A percentile compares a stretch with the other conserved stretches of the same genome.
Evolutionary conservation across 257 asterid species (phyloP).

Genomic region (Gentiana dahurica): DNA sequence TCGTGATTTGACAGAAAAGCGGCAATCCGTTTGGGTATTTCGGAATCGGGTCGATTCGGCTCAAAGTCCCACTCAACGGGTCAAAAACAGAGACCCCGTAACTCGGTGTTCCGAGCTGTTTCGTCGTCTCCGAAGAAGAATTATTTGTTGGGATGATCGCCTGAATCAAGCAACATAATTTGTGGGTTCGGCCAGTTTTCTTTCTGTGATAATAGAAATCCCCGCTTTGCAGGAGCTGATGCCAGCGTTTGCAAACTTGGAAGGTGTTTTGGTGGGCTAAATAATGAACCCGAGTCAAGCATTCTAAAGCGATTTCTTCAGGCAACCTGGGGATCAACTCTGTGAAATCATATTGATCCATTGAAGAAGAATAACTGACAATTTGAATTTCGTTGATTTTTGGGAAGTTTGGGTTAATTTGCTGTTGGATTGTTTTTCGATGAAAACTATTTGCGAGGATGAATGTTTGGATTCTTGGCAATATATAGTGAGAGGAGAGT

Average conservation of each 20-base stretch:
- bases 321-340: conserved; percentile 76
- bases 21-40: conserved; percentile 68
- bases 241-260: conserved; percentile 65
- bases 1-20: conserved; percentile 61
- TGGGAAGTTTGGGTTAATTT: too few relatives aligned
- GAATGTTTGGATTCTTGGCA: too few relatives aligned
- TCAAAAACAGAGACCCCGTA: conserved; percentile 58
- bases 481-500: too few relatives aligned
- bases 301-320: conserved; percentile 69
- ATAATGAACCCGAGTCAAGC: conserved; percentile 74
- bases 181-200: conserved; percentile 40
- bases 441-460: too few relatives aligned
- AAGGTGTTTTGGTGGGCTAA: conserved; percentile 46
- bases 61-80: conserved; percentile 41
- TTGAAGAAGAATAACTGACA: neutral
- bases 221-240: conserved; percentile 42
- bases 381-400: too few relatives aligned
- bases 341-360: conserved; percentile 21
- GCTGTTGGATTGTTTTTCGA: too few relatives aligned
- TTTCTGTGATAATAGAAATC: conserved; percentile 64
- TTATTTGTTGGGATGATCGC: conserved; percentile 33
- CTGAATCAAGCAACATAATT: conserved; percentile 60
- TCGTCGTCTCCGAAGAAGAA: conserved; percentile 26
- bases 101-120: conserved; percentile 49
- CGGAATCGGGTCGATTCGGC: conserved; percentile 55